Conservation (phyloP, 192 early-diverging fungal species). For the Backusella tuberculispora region DNA sequence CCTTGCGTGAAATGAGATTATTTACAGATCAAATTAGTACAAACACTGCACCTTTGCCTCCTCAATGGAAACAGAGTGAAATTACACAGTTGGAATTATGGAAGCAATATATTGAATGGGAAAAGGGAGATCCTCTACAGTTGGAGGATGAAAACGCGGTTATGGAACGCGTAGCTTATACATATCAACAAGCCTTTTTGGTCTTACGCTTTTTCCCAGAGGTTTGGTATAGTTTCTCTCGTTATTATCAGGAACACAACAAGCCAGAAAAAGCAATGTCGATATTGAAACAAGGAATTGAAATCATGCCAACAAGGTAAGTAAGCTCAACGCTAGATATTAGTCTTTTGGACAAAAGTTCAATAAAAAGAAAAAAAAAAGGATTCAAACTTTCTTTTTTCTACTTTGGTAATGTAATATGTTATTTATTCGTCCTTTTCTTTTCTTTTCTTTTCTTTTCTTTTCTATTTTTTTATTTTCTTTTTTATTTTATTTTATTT, state of each 20-base stretch:
- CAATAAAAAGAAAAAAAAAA: constrained; percentile 2
- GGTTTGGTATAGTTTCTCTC: constrained; percentile 81
- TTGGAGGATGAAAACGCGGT: constrained; percentile 66
- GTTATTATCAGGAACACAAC: constrained; percentile 59
- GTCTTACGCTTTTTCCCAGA: constrained; percentile 87
- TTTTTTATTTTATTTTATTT: no score
- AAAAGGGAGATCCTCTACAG: constrained; percentile 82
- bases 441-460: neutral
- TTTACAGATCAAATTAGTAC: constrained; percentile 78
- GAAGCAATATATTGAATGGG: constrained; percentile 93
- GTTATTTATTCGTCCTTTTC: no score
- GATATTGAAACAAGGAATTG: constrained; percentile 67
- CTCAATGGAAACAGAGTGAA: constrained; percentile 83
- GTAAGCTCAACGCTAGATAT: neutral
- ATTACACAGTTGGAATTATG: constrained; percentile 67
- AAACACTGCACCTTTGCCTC: constrained; percentile 70
- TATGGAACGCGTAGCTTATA: constrained; percentile 75
- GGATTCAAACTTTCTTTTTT: neutral
- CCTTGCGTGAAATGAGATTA: constrained; percentile 77
- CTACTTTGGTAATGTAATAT: neutral
- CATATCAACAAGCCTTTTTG: constrained; percentile 86
- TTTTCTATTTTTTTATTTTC: no score
- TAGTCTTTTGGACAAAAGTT: neutral
- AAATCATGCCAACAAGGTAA: constrained; percentile 73
- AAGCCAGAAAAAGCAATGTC: constrained; percentile 64